Base-by-base conservation (phyloP, 2,329 filamentous ascomycete species). In the Fusarium burgessii region DNA sequence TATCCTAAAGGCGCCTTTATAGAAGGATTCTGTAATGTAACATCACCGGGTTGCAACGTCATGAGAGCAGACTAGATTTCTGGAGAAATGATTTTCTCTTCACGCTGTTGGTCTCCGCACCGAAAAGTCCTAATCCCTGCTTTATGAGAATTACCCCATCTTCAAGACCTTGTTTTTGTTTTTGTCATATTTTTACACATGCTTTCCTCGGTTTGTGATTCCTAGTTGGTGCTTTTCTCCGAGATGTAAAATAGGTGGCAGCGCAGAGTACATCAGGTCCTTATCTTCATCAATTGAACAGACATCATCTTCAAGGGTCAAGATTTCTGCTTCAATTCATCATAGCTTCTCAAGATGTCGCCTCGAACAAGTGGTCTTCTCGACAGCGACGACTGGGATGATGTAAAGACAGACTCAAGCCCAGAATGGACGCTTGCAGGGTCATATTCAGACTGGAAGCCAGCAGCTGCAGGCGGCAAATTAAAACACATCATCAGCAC, bases 381-480 rank as follows among this genome's bases (percentile, higher is more conserved):
- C 17, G 78, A 80, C 55, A 75, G 73, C 65, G 73, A 75, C 20
- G 76, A 78, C 23, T 81, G 80, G 80, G 78, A 81, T 32, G 77
- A 78, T 3, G 70, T 76, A 54, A 77, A 76, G 47, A 54, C 66
- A 6, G 63, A 72, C 29, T 57, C 71, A 14, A 65, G 58, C 27
- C 50, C 75, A 55, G 69, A 72, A n/a, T 72, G 69, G 69, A 10
- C 63, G 8, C 62, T 73, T 20, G 71, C 70, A 27, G 73, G 73
- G 12, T 25, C 38, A 17, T 62, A 61, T 14, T 62, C 66, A 27
- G 67, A 71, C 43, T 79, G 78, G 78, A 80, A 75, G 58, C 78
- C 78, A 27, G 65, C 74, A 3, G 60, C 55, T 33, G 62, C 75
- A 13, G 62, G 71, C 2, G 55, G 55, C 27, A 71, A 41, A 25